Base-by-base conservation (phyloP, 1,139 yeast genomes). In the Zhuliangozyma blackwelliae region DNA sequence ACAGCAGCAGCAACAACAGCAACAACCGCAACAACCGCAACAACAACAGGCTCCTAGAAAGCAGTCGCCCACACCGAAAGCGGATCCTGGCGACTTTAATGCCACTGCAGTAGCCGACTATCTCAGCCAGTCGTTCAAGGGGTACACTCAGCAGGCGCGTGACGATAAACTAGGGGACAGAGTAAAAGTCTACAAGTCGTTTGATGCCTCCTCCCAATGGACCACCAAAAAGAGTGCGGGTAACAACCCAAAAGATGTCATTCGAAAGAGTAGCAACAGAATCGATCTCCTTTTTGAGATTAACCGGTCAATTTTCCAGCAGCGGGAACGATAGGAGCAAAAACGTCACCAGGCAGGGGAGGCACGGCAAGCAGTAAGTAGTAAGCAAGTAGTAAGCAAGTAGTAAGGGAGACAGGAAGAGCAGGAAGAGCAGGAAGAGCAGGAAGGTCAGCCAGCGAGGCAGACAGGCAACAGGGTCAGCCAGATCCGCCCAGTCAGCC, bases 161-260 rank as follows among this genome's bases (percentile, higher is more conserved):
- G 39, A 43, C 5, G 56, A 52, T 33, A 49, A 50, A 32, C 40
- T 34, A 8, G 55, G 51, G 8, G 53, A 48, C 10, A 33, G 36
- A 11, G 43, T 44, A 33, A 52, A 47, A 29, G 40, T 53, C 5
- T 55, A 54, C 31, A 39, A 47, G 26, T 49, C 59, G 20, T 43
- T 52, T 28, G 61, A 57, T 25, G 38, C 56, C 5, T 45, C 54
- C n/a, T 47, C 51, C n/a, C 55, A 47, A 35, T 57, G 61, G 61
- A 54, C 44, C 31, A 46, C 48, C 11, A 48, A 46, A 25, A 31
- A 36, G 9, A 33, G 31, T 20, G 33, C 37, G 10, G 41, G 35
- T 20, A 33, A 40, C 33, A 37, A 31, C 25, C 40, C 49, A 10
- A 46, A 42, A 27, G 47, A 44, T 30, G 55, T 47, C n/a, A 43